Evolutionary conservation across 768 basidiomycete genomes (phyloP).

Genomic region (Saitozyma podzolica): DNA sequence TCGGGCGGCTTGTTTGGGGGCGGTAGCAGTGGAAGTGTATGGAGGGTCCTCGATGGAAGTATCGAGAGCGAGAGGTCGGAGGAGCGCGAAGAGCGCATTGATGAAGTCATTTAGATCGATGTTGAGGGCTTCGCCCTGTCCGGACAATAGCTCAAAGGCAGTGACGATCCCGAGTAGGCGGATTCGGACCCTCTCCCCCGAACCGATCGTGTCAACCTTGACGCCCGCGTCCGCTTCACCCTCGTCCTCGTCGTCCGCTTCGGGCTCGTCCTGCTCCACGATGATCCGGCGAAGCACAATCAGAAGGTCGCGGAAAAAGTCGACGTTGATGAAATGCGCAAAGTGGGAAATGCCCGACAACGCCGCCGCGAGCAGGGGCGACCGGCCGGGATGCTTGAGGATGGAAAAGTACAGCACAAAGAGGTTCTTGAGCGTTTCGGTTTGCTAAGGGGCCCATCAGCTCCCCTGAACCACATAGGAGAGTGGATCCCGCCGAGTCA

Average conservation of each 20-base stretch:
- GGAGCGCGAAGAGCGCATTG: constrained; percentile 75
- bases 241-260: constrained; percentile 55
- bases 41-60: constrained; percentile 64
- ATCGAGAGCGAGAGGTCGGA: constrained; percentile 70
- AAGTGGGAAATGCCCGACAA: constrained; percentile 89
- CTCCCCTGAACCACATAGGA: background rate
- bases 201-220: constrained; percentile 30
- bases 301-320: constrained; percentile 96
- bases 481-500: background rate
- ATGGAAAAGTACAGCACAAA: constrained; percentile 97
- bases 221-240: constrained; percentile 22
- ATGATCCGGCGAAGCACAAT: constrained; percentile 78
- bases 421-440: constrained; percentile 93
- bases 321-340: constrained; percentile 94
- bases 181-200: constrained; percentile 56
- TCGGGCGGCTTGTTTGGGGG: constrained; percentile 25
- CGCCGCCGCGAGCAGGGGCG: constrained; percentile 75
- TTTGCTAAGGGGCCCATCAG: constrained; percentile 65
- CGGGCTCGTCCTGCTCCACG: constrained; percentile 53
- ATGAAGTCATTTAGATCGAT: constrained; percentile 91
- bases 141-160: constrained; percentile 94
- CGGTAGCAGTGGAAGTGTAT: constrained; percentile 34
- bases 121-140: constrained; percentile 98
- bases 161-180: constrained; percentile 82
- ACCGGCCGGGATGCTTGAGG: constrained; percentile 77